A percentile compares a stretch with the other conserved stretches of the same genome.
These are phyloP conservation scores for Naumovozyma dairenensis DNA, from an alignment of 805 yeast species.

Conservation along the genomic window DNA sequence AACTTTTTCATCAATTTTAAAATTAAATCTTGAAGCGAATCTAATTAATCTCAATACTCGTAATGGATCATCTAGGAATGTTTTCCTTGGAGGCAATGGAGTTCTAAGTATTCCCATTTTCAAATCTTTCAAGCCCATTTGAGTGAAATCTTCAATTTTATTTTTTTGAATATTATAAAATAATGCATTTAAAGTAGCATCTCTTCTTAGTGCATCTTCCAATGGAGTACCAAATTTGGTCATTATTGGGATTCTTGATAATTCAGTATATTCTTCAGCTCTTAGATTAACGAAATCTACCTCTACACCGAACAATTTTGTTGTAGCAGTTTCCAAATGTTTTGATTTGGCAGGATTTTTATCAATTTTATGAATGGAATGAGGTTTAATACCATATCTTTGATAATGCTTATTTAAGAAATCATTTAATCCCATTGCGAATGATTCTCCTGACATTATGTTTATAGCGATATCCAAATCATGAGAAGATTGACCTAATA, in stretches of 20 bases:
- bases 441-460: conserved; percentile 72
- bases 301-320: conserved; percentile 72
- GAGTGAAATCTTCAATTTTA: conserved; percentile 78
- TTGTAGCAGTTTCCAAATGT: conserved; percentile 94
- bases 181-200: conserved; percentile 88
- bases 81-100: conserved; percentile 74
- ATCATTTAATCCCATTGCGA: conserved; percentile 56
- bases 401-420: conserved; percentile 33
- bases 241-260: conserved; percentile 77
- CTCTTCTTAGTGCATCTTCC: conserved; percentile 87
- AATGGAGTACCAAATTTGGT: conserved; percentile 73
- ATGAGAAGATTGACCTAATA: conserved; percentile 67
- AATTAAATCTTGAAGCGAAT: conserved; percentile 73
- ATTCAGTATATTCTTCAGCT: conserved; percentile 73
- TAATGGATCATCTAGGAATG: conserved; percentile 90
- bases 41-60: conserved; percentile 78
- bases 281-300: conserved; percentile 90
- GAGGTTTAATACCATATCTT: conserved; percentile 26
- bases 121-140: conserved; percentile 64
- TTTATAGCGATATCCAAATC: conserved; percentile 92
- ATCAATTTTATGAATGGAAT: conserved; percentile 67
- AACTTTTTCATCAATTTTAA: conserved; percentile 50
- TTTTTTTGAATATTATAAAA: conserved; percentile 70
- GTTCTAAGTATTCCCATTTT: conserved; percentile 65
- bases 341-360: conserved; percentile 93